Conservation (phyloP, 352 stramenopile genomes). For the Pythium phragmitis region DNA sequence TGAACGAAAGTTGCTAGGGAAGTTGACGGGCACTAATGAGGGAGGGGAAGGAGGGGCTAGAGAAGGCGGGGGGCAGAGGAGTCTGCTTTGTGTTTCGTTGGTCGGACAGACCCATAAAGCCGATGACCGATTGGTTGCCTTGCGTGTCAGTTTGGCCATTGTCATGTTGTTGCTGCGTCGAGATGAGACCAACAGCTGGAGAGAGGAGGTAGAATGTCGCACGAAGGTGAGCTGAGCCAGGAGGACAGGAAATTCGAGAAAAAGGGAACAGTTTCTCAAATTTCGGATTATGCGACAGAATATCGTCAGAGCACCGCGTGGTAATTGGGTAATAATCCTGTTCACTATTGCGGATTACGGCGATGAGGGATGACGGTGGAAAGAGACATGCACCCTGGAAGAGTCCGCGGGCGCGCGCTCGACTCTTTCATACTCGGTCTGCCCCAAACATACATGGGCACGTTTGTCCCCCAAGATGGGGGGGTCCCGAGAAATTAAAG, state of each 20-base stretch:
- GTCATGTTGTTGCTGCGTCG: constrained; percentile 14
- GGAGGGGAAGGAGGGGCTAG: background rate
- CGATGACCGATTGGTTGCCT: background rate
- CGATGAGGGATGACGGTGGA: no score
- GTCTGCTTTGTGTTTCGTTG: no score
- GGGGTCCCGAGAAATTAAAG: constrained; percentile 86
- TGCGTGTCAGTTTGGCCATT: background rate
- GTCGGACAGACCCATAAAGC: background rate
- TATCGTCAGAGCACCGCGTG: background rate
- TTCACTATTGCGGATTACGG: no score
- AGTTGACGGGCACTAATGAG: background rate
- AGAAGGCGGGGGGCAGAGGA: background rate
- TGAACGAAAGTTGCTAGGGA: background rate
- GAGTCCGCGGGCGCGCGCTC: no score
- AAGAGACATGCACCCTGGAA: no score
- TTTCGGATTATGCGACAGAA: background rate
- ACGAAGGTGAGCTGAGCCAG: constrained; percentile 4
- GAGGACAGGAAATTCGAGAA: background rate
- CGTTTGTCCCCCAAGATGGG: constrained; percentile 19
- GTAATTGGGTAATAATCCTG: no score
- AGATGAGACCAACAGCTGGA: constrained; percentile 1
- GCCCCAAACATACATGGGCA: background rate
- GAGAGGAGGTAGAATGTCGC: constrained; percentile 2
- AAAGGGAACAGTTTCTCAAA: background rate
- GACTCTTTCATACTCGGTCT: no score